phyloP scores from a whole-genome alignment of 1,284 basidiomycete species.

The Cutaneotrichosporon cavernicola region DNA sequence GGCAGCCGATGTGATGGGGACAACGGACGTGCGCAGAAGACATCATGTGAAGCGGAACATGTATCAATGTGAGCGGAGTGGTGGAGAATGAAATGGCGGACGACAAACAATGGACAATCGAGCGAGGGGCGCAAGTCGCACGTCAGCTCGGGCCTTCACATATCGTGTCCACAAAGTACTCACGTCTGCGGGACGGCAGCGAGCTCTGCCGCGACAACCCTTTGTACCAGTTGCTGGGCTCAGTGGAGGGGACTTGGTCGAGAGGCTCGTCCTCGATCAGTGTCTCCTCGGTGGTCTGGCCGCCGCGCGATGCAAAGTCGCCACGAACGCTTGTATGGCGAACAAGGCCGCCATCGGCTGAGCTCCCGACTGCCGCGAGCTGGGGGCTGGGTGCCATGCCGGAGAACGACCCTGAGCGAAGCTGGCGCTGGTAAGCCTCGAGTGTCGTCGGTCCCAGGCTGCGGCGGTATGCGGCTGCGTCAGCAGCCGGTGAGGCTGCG shows the following conservation, averaged over 20 bases:
- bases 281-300: slow-evolving; percentile 34
- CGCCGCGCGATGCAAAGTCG: slow-evolving; percentile 23
- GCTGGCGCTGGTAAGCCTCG: slow-evolving; percentile 12
- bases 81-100: background rate
- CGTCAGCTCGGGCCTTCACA: slow-evolving; percentile 3
- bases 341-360: slow-evolving; percentile 17
- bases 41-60: background rate
- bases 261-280: slow-evolving; percentile 32
- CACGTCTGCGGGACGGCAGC: slow-evolving; percentile 44
- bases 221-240: slow-evolving; percentile 38
- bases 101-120: background rate
- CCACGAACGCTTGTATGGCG: slow-evolving; percentile 31
- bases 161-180: slow-evolving; percentile 18
- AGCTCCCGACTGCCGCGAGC: background rate
- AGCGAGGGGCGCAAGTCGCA: background rate
- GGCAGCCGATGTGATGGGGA: background rate
- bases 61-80: background rate
- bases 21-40: background rate
- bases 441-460: slow-evolving; percentile 13
- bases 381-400: slow-evolving; percentile 8
- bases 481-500: slow-evolving; percentile 17
- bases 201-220: slow-evolving; percentile 46
- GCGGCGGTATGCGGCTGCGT: slow-evolving; percentile 14
- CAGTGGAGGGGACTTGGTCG: slow-evolving; percentile 30
- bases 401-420: slow-evolving; percentile 21